These are phyloP conservation scores for Naganishia cerealis DNA, from an alignment of 1,284 basidiomycete species.

Conservation along the genomic window DNA sequence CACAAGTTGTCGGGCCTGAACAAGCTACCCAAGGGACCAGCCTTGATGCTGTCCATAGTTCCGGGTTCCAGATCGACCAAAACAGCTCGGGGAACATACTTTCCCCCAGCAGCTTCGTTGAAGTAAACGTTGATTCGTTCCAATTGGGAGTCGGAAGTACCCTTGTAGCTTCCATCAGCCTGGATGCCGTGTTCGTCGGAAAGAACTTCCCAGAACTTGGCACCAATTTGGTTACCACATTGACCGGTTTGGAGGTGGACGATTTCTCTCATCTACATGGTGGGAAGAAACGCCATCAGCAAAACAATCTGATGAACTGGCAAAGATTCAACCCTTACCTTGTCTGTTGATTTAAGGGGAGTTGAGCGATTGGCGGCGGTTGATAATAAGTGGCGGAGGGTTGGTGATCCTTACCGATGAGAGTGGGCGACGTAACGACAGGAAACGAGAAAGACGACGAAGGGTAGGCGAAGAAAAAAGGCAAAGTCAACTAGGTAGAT, in stretches of 20 bases:
- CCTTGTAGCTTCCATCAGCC: slow-evolving; percentile 70
- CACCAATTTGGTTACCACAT: slow-evolving; percentile 95
- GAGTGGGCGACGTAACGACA: slow-evolving; percentile 25
- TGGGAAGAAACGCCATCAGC: neutral
- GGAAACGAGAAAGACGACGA: slow-evolving; percentile 20
- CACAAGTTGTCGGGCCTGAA: slow-evolving; percentile 62
- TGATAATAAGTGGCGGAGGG: neutral
- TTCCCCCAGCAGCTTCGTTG: slow-evolving; percentile 84
- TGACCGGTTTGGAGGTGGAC: slow-evolving; percentile 95
- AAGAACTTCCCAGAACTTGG: slow-evolving; percentile 55
- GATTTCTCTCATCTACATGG: slow-evolving; percentile 31
- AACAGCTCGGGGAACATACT: slow-evolving; percentile 95
- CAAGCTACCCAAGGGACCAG: slow-evolving; percentile 59
- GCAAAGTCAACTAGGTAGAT: slow-evolving; percentile 1
- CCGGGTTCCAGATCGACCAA: slow-evolving; percentile 93
- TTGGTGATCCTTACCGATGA: slow-evolving; percentile 25
- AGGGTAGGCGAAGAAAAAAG: slow-evolving; percentile 14
- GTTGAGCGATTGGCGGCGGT: slow-evolving; percentile 18
- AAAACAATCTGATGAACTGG: neutral
- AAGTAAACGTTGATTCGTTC: slow-evolving; percentile 97
- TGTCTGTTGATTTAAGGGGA: slow-evolving; percentile 13
- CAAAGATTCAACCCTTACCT: slow-evolving; percentile 1
- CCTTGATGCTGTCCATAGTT: slow-evolving; percentile 91
- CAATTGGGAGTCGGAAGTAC: slow-evolving; percentile 90
- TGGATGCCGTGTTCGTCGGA: slow-evolving; percentile 97